These are phyloP conservation scores for Aspergillus heteromorphus DNA, from an alignment of 495 filamentous ascomycete species.

Conservation along the genomic window DNA sequence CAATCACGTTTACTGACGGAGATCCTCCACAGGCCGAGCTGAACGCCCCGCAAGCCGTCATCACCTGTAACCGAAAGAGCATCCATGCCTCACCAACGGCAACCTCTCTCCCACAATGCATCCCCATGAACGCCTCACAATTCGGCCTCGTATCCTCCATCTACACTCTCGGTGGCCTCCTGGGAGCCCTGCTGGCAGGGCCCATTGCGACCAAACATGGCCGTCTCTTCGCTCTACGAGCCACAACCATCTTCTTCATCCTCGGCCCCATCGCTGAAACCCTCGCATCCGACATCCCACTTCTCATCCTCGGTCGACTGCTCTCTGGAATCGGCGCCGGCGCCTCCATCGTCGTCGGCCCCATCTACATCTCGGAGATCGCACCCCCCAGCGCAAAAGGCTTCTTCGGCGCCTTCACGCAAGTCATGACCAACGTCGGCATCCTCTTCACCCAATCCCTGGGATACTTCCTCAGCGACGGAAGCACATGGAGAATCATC, in stretches of 20 bases:
- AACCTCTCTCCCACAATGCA: constrained; percentile 61
- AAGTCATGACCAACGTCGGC: constrained; percentile 91
- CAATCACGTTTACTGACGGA: constrained; percentile 7
- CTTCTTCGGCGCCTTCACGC: constrained; percentile 85
- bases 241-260: constrained; percentile 69
- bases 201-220: constrained; percentile 68
- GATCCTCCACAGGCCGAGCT: constrained; percentile 67
- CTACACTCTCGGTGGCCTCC: constrained; percentile 83
- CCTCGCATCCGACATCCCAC: constrained; percentile 56
- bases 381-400: constrained; percentile 74
- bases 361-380: constrained; percentile 91
- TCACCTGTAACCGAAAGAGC: constrained; percentile 68
- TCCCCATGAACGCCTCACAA: constrained; percentile 69
- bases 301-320: constrained; percentile 68
- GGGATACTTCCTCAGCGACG: constrained; percentile 79
- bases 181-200: constrained; percentile 75
- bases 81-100: constrained; percentile 36
- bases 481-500: constrained; percentile 75
- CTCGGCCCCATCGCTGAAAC: constrained; percentile 72
- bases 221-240: constrained; percentile 63
- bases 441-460: constrained; percentile 79
- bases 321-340: constrained; percentile 81
- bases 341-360: constrained; percentile 84
- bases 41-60: constrained; percentile 86
- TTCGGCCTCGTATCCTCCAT: constrained; percentile 83